These are phyloP conservation scores for Cystobasidium pallidum DNA, from an alignment of 1,284 basidiomycete species.

Conservation along the genomic window DNA sequence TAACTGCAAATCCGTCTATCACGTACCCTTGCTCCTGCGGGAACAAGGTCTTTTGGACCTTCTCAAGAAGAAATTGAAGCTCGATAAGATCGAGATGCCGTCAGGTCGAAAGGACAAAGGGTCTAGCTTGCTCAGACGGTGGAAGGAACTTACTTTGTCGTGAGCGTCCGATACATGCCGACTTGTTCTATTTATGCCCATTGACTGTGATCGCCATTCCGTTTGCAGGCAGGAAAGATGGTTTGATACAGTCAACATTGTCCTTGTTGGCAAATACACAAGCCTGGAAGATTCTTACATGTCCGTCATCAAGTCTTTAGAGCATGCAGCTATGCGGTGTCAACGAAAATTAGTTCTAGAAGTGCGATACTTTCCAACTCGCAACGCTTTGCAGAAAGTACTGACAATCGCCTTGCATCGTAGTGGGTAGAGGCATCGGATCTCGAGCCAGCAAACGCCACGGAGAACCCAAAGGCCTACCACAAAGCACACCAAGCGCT, in stretches of 20 bases:
- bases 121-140: constrained; percentile 68
- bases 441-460: constrained; percentile 79
- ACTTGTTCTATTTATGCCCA: background rate
- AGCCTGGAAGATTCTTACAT: constrained; percentile 98
- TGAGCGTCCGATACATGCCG: constrained; percentile 53
- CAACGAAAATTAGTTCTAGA: constrained; percentile 79
- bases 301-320: constrained; percentile 95
- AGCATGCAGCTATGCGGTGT: constrained; percentile 93
- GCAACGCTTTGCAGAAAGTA: constrained; percentile 10
- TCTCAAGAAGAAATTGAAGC: constrained; percentile 77
- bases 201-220: background rate
- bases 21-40: constrained; percentile 89
- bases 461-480: constrained; percentile 80
- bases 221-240: constrained; percentile 76
- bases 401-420: background rate
- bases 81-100: constrained; percentile 66
- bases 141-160: constrained; percentile 82
- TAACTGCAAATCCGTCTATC: constrained; percentile 95
- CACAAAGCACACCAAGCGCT: constrained; percentile 94
- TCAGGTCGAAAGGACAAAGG: constrained; percentile 68
- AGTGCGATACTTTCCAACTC: constrained; percentile 59
- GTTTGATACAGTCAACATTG: constrained; percentile 89
- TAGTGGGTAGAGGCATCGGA: constrained; percentile 98
- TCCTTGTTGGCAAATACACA: constrained; percentile 96
- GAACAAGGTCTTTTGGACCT: constrained; percentile 89